Evolutionary conservation across 352 stramenopile genomes (phyloP), one percentile per base, ranked within the genome.

Genomic region (Phytophthora macrochlamydospora): DNA sequence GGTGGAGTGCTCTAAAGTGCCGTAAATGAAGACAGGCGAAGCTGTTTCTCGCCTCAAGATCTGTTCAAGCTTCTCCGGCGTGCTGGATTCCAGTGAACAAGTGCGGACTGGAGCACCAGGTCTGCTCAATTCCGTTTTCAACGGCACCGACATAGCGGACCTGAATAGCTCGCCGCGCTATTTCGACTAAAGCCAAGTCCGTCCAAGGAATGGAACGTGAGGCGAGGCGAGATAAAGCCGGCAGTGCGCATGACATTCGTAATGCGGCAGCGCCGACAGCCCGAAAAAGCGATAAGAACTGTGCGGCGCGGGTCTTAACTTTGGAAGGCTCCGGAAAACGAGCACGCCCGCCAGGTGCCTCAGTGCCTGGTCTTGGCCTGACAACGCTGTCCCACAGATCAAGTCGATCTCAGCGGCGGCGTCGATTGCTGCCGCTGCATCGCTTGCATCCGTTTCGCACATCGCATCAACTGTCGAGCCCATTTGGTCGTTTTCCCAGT

Each of bases 261-360:
- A 54, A 58, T 62, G 65, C 48, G 18, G 32, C 50, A 48, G 32
- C 50, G 40, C 12, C 43, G 40, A 58, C 48, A 33, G 48, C 59
- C 53, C 54, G 58, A 71, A 73, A 65, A 73, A 65, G 59, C 61
- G 65, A 69, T 66, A 73, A 73, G 65, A 24, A 73, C 54, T 38
- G 13, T 37, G 59, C 42, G 43, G 52, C 59, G 58, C 63, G 67
- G 59, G 14, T 54, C 65, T 69, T 65, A 73, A 69, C 52, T 65
- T 24, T 73, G 65, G 59, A 52, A 65, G 13, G 8, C 51, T 7
- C 3, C 40, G 54, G 24, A 69, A 65, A 73, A 69, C 59, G 42
- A 56, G 53, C 60, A 28, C 33, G 44, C 38, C 14, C 24, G 14
- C 33, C 31, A 24, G 1, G 8, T 46, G 14, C 52, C 45, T 58